Evolutionary conservation across 495 filamentous ascomycete species (phyloP).

Genomic region (Amorphotheca resinae): DNA sequence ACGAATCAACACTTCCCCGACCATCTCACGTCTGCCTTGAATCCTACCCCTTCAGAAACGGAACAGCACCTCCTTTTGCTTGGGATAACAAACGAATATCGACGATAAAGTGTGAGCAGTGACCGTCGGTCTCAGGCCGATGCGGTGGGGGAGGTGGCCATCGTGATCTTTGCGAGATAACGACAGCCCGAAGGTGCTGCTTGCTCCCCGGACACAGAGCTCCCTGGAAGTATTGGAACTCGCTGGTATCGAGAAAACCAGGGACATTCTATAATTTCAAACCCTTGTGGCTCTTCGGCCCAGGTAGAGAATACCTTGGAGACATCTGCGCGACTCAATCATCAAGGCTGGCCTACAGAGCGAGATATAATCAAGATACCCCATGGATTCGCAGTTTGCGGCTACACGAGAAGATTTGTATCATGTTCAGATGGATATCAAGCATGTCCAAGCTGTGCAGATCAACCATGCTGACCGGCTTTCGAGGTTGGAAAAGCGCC

Average conservation of each 20-base stretch:
- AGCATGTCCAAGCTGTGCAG: constrained; percentile 66
- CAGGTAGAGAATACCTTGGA: not conserved
- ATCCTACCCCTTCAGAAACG: no score
- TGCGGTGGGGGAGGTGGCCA: constrained; percentile 31
- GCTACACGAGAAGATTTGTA: constrained; percentile 61
- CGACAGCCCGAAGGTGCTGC: constrained; percentile 13
- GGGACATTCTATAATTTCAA: not conserved
- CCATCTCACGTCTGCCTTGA: no score
- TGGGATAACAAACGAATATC: not conserved
- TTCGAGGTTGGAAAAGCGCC: constrained; percentile 63
- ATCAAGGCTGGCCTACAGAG: not conserved
- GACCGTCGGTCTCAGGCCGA: constrained; percentile 29
- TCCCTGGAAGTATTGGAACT: not conserved
- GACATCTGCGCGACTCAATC: not conserved
- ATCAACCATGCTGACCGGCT: constrained; percentile 72
- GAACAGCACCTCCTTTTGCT: not conserved
- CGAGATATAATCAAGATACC: not conserved
- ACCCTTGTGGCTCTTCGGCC: not conserved
- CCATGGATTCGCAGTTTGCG: constrained; percentile 41
- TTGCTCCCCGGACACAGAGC: constrained; percentile 1
- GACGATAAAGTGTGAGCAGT: constrained; percentile 7
- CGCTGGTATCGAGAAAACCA: not conserved
- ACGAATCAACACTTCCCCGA: no score
- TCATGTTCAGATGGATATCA: constrained; percentile 78
- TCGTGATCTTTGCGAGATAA: constrained; percentile 21